Conservation (phyloP, 345 rosid species). For the Hibiscus syriacus region DNA sequence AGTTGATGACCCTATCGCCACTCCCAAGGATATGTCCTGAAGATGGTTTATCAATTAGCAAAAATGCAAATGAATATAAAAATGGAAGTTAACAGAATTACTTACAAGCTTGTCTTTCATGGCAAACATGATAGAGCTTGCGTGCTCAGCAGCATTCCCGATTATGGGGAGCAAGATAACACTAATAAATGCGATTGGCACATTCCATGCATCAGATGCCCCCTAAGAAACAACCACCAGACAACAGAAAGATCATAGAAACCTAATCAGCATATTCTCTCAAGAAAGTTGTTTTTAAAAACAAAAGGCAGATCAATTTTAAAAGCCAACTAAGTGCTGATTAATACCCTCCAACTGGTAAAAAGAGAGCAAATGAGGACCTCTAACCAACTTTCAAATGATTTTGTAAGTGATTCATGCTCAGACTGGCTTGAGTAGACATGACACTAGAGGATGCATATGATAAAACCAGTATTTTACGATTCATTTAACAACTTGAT, state of each 20-base stretch:
- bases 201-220: constrained; percentile 62
- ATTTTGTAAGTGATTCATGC: not conserved
- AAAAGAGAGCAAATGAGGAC: not conserved
- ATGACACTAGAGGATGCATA: not conserved
- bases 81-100: not conserved
- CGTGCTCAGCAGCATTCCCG: constrained; percentile 96
- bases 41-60: constrained; percentile 7
- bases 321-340: not conserved
- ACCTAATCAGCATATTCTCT: not conserved
- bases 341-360: not conserved
- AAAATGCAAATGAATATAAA: not conserved
- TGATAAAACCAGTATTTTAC: not conserved
- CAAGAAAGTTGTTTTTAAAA: not conserved
- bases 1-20: constrained; percentile 96
- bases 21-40: constrained; percentile 93
- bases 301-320: not conserved
- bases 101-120: constrained; percentile 95
- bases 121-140: constrained; percentile 92
- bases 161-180: constrained; percentile 94
- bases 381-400: not conserved
- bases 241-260: constrained; percentile 2
- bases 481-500: not conserved
- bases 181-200: constrained; percentile 81
- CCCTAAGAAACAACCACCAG: constrained; percentile 41
- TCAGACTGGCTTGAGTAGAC: not conserved